These are phyloP conservation scores for Trichoderma koningii DNA, from an alignment of 2,329 filamentous ascomycete species.

Conservation along the genomic window DNA sequence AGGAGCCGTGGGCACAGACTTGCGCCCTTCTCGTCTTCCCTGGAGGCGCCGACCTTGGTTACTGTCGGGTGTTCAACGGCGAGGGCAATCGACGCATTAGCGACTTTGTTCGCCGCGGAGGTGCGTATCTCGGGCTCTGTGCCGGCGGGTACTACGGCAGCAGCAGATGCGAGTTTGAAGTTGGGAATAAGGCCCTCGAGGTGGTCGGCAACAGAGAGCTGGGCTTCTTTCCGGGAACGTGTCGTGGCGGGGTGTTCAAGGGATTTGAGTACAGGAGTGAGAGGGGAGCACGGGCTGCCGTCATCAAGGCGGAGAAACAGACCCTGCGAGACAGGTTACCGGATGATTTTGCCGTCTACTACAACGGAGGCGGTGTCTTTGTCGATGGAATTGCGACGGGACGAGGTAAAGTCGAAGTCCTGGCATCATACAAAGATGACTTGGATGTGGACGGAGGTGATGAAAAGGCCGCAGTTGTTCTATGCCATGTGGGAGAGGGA, in stretches of 20 bases:
- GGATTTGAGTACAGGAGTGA: conserved; percentile 93
- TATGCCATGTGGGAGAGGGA: conserved; percentile 80
- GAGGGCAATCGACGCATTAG: conserved; percentile 80
- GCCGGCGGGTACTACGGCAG: conserved; percentile 92
- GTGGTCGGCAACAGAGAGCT: conserved; percentile 85
- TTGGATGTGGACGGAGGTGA: conserved; percentile 75
- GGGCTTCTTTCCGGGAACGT: conserved; percentile 82
- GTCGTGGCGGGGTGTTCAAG: conserved; percentile 81
- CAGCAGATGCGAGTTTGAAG: conserved; percentile 84
- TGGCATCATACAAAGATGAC: conserved; percentile 77
- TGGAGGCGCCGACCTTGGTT: conserved; percentile 90
- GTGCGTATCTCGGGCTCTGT: conserved; percentile 86
- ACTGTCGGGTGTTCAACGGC: conserved; percentile 85
- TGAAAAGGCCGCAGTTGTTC: conserved; percentile 76
- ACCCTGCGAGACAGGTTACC: conserved; percentile 60
- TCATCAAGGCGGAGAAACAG: conserved; percentile 64
- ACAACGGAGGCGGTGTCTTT: conserved; percentile 93
- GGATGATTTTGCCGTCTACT: conserved; percentile 73
- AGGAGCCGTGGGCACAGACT: conserved; percentile 86
- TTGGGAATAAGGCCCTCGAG: conserved; percentile 74
- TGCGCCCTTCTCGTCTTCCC: conserved; percentile 91
- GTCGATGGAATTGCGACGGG: conserved; percentile 69
- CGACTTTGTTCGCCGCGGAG: conserved; percentile 83
- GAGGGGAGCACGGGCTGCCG: conserved; percentile 72
- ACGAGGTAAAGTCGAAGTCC: conserved; percentile 70